phyloP scores from a whole-genome alignment of 768 basidiomycete genomes.

The Phallus indusiatus region DNA sequence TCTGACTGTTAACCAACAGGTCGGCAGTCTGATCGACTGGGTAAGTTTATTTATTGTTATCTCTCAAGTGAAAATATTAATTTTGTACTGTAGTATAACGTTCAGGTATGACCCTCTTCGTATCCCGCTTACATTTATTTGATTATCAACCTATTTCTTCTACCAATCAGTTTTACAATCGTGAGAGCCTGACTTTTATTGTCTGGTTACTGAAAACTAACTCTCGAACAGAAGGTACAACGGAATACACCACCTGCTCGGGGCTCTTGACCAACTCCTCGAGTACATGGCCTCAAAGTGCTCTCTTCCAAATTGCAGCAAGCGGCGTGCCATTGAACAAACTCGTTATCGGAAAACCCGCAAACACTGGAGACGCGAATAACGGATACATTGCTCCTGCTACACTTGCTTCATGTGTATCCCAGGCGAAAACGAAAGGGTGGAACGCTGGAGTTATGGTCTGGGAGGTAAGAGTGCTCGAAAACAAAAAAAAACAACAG shows the following conservation, averaged over 20 bases:
- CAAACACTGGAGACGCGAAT: conserved; percentile 37
- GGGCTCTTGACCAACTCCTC: conserved; percentile 20
- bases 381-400: conserved; percentile 55
- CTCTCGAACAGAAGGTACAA: conserved; percentile 5
- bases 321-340: conserved; percentile 52
- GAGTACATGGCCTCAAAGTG: conserved; percentile 21
- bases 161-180: conserved; percentile 24
- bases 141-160: background rate
- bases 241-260: conserved; percentile 12
- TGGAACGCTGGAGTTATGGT: conserved; percentile 43
- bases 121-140: conserved; percentile 1
- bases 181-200: conserved; percentile 16
- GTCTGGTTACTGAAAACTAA: background rate
- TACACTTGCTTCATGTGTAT: conserved; percentile 49
- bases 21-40: conserved; percentile 37
- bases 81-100: conserved; percentile 28
- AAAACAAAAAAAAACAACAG: background rate
- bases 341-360: conserved; percentile 71
- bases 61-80: background rate
- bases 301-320: conserved; percentile 45
- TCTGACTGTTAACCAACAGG: conserved; percentile 26
- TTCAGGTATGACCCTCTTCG: conserved; percentile 21
- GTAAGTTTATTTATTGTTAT: conserved; percentile 16
- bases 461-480: conserved; percentile 21
- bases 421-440: conserved; percentile 48